Evolutionary conservation across 768 basidiomycete species (phyloP).

Genomic region (Goffeauzyma gilvescens): DNA sequence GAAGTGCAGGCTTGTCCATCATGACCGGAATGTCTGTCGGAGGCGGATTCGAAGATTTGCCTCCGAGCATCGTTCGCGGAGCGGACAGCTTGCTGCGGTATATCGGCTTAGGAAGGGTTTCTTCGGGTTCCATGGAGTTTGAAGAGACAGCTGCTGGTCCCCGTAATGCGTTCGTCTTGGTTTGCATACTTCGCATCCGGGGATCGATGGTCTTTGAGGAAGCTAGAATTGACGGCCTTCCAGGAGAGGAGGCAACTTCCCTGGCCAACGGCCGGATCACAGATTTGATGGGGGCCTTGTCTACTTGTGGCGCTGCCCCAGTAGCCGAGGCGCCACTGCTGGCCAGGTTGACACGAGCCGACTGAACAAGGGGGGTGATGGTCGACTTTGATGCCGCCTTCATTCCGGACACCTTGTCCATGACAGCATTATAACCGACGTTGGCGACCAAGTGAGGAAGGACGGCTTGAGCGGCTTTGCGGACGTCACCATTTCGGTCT

Average conservation of each 20-base stretch:
- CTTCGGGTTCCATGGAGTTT: not conserved
- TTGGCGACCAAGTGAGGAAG: conserved; percentile 54
- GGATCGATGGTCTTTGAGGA: too few species aligned
- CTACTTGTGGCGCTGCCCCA: conserved; percentile 14
- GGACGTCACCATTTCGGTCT: conserved; percentile 74
- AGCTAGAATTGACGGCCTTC: conserved; percentile 32
- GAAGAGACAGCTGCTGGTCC: conserved; percentile 46
- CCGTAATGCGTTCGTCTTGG: conserved; percentile 36
- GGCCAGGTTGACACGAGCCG: conserved; percentile 40
- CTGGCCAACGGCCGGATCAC: not conserved
- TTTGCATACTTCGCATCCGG: conserved; percentile 38
- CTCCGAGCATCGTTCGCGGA: too few species aligned
- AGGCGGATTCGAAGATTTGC: conserved; percentile 36
- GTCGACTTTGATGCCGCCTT: conserved; percentile 79
- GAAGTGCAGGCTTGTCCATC: not conserved
- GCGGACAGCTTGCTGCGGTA: too few species aligned
- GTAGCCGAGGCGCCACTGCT: too few species aligned
- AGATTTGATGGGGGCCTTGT: not conserved
- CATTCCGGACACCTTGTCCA: conserved; percentile 65
- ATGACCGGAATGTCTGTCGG: conserved; percentile 25
- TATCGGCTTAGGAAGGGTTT: too few species aligned
- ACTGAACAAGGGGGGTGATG: conserved; percentile 72
- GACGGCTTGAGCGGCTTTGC: conserved; percentile 71
- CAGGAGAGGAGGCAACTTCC: conserved; percentile 15
- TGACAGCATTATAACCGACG: conserved; percentile 64